These are phyloP conservation scores for Candida mesenterica DNA, from an alignment of 1,139 yeast species.

Conservation along the genomic window DNA sequence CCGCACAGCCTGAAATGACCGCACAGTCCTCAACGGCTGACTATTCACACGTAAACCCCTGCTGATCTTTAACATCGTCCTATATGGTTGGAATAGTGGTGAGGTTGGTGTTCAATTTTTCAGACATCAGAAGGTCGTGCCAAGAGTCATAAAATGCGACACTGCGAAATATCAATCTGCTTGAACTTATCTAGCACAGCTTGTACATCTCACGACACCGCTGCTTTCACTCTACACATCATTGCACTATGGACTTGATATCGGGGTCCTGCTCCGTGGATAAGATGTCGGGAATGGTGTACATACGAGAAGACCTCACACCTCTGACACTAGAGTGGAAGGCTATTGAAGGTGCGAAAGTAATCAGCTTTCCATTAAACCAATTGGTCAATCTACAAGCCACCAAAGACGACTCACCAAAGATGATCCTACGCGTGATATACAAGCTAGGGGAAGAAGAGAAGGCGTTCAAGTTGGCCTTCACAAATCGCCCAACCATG, in stretches of 20 bases:
- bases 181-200: no score
- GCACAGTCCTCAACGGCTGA: no score
- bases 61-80: no score
- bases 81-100: no score
- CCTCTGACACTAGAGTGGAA: conserved; percentile 71
- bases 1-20: no score
- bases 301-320: conserved; percentile 61
- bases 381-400: conserved; percentile 66
- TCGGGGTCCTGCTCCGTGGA: conserved; percentile 70
- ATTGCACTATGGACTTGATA: conserved; percentile 32
- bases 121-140: no score
- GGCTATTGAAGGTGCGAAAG: conserved; percentile 59
- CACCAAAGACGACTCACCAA: conserved; percentile 67
- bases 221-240: no score
- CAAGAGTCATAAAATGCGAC: no score
- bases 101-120: no score
- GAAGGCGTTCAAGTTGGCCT: conserved; percentile 56
- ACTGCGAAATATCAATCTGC: no score
- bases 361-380: conserved; percentile 50
- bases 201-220: no score
- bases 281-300: conserved; percentile 66
- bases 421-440: conserved; percentile 63
- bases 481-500: conserved; percentile 74
- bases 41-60: no score
- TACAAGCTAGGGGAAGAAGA: conserved; percentile 40